Evolutionary conservation across 2,329 filamentous ascomycete species (phyloP).

Genomic region (Dothistroma septosporum): DNA sequence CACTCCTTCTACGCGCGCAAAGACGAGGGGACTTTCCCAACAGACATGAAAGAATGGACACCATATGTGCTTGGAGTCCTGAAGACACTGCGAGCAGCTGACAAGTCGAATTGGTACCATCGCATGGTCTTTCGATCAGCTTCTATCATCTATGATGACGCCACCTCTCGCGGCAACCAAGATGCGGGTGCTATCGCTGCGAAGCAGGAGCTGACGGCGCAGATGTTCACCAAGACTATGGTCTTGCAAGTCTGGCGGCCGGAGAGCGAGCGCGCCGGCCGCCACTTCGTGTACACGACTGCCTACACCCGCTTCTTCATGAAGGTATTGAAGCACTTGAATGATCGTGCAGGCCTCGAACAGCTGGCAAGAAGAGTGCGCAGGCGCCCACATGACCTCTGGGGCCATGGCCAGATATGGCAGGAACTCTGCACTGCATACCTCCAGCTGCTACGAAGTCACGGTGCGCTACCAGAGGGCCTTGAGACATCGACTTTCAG

Average conservation of each 20-base stretch:
- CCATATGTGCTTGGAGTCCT: constrained; percentile 61
- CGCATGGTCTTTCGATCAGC: constrained; percentile 76
- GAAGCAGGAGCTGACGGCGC: constrained; percentile 73
- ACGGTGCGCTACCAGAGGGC: constrained; percentile 55
- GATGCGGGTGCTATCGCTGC: constrained; percentile 54
- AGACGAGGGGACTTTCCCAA: constrained; percentile 38
- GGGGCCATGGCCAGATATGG: constrained; percentile 61
- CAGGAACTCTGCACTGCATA: constrained; percentile 57
- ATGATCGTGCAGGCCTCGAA: constrained; percentile 73
- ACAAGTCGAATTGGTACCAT: constrained; percentile 95
- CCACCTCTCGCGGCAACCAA: constrained; percentile 8
- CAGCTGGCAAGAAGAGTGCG: constrained; percentile 73
- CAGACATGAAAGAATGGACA: constrained; percentile 52
- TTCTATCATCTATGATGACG: constrained; percentile 57
- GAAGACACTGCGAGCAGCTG: constrained; percentile 60
- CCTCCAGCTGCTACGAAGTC: constrained; percentile 54
- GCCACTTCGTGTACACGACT: constrained; percentile 88
- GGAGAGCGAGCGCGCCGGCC: constrained; percentile 75
- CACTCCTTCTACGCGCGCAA: constrained; percentile 55
- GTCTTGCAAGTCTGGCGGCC: constrained; percentile 93
- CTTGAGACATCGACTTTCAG: constrained; percentile 64
- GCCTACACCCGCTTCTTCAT: constrained; percentile 82
- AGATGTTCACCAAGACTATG: constrained; percentile 93
- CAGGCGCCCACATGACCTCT: constrained; percentile 72
- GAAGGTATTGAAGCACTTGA: constrained; percentile 66